Evolutionary conservation across 352 stramenopile genomes (phyloP).

Genomic region (Globisporangium orthogonon): DNA sequence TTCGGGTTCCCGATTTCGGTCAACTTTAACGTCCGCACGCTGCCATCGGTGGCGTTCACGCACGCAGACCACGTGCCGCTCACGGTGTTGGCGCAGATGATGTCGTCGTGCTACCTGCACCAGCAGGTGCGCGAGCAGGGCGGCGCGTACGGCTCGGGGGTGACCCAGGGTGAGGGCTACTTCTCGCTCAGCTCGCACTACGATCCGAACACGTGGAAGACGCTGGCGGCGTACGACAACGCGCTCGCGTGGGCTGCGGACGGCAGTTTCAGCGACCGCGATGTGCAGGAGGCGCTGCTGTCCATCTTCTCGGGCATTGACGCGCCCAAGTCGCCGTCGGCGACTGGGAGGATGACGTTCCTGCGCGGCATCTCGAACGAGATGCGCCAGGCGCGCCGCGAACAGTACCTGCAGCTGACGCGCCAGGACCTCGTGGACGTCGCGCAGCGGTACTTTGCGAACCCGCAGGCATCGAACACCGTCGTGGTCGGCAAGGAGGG

Average conservation of each 20-base stretch:
- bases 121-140: slow-evolving; percentile 78
- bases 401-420: slow-evolving; percentile 55
- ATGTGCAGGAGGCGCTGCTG: slow-evolving; percentile 75
- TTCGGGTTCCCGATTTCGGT: slow-evolving; percentile 76
- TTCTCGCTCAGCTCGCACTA: slow-evolving; percentile 83
- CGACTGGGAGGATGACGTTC: slow-evolving; percentile 73
- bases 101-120: slow-evolving; percentile 80
- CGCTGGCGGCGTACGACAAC: slow-evolving; percentile 62
- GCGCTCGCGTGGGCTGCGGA: slow-evolving; percentile 40
- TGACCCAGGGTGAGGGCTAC: slow-evolving; percentile 68
- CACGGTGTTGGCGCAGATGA: slow-evolving; percentile 71
- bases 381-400: slow-evolving; percentile 64
- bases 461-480: slow-evolving; percentile 7
- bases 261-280: slow-evolving; percentile 58
- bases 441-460: slow-evolving; percentile 43
- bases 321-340: slow-evolving; percentile 66
- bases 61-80: slow-evolving; percentile 72
- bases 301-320: slow-evolving; percentile 75
- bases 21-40: slow-evolving; percentile 78
- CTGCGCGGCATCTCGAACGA: slow-evolving; percentile 80
- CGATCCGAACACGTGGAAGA: slow-evolving; percentile 78
- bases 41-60: slow-evolving; percentile 64
- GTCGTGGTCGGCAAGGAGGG: slow-evolving; percentile 67
- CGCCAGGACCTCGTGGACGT: slow-evolving; percentile 42
- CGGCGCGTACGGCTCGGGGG: slow-evolving; percentile 68